Conservation (phyloP, 495 filamentous ascomycete genomes). For the Podospora appendiculata region DNA sequence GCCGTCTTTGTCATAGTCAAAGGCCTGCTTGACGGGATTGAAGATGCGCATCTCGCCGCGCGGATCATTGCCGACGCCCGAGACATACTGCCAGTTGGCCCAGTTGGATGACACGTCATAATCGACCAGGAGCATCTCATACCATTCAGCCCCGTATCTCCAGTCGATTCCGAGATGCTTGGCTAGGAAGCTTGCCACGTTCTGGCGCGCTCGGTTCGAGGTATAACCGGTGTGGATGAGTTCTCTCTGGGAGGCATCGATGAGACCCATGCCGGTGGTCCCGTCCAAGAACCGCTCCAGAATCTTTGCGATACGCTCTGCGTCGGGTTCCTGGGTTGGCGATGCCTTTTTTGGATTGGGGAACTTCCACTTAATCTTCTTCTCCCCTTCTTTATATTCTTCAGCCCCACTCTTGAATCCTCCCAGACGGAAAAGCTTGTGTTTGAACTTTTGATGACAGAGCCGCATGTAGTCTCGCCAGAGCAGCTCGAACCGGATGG, state of each 20-base stretch:
- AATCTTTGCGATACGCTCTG: slow-evolving; percentile 23
- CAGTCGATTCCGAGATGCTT: slow-evolving; percentile 69
- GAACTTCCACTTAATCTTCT: slow-evolving; percentile 31
- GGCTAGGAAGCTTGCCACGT: slow-evolving; percentile 61
- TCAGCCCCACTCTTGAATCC: slow-evolving; percentile 46
- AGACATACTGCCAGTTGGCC: slow-evolving; percentile 71
- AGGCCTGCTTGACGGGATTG: slow-evolving; percentile 64
- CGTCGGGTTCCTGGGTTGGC: slow-evolving; percentile 19
- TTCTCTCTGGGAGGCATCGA: slow-evolving; percentile 64
- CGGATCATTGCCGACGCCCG: slow-evolving; percentile 70
- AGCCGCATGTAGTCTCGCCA: slow-evolving; percentile 75
- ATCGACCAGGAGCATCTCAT: slow-evolving; percentile 60
- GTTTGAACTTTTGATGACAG: slow-evolving; percentile 55
- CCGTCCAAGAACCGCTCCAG: slow-evolving; percentile 50
- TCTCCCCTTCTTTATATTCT: slow-evolving; percentile 8
- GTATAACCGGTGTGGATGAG: slow-evolving; percentile 65
- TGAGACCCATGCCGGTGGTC: slow-evolving; percentile 59
- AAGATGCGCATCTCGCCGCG: slow-evolving; percentile 55
- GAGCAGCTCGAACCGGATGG: slow-evolving; percentile 60
- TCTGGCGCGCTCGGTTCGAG: slow-evolving; percentile 62
- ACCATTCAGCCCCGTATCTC: slow-evolving; percentile 72
- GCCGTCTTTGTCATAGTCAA: slow-evolving; percentile 60
- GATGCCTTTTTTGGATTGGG: slow-evolving; percentile 7
- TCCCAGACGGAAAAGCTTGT: slow-evolving; percentile 49
- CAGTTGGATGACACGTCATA: slow-evolving; percentile 68